Conservation (phyloP, 2,329 filamentous ascomycete species). For the Cladosporium sp. region DNA sequence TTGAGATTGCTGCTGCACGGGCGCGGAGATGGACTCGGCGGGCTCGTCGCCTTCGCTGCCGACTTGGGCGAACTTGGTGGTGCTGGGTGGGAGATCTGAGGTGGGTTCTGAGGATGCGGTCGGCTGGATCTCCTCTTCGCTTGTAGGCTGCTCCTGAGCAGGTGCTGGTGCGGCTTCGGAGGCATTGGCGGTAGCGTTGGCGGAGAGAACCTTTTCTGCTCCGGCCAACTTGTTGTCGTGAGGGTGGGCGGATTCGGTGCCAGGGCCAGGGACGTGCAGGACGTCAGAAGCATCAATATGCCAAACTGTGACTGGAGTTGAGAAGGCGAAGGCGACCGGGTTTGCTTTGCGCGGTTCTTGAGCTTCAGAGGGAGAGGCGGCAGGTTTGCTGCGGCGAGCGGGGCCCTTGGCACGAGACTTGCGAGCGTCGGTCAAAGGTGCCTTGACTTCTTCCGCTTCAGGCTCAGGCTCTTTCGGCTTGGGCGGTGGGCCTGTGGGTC, state of each 20-base stretch:
- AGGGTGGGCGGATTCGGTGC: constrained; percentile 15
- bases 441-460: constrained; percentile 61
- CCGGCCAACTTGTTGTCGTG: constrained; percentile 9
- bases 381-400: constrained; percentile 70
- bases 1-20: constrained; percentile 23
- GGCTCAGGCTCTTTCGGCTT: constrained; percentile 69
- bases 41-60: constrained; percentile 24
- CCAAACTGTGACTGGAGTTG: constrained; percentile 42
- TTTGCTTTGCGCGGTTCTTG: constrained; percentile 39
- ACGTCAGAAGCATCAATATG: constrained; percentile 45
- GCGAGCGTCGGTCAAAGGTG: constrained; percentile 81
- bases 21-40: constrained; percentile 20
- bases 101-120: background rate
- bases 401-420: constrained; percentile 90
- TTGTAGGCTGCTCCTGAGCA: constrained; percentile 21
- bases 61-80: constrained; percentile 13
- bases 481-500: constrained; percentile 66
- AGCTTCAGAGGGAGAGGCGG: constrained; percentile 56
- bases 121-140: background rate
- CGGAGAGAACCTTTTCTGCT: constrained; percentile 29
- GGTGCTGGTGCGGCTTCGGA: constrained; percentile 27
- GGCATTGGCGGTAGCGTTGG: constrained; percentile 31
- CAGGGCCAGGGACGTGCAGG: constrained; percentile 35
- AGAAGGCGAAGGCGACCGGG: constrained; percentile 49
- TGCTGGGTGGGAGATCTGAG: background rate